Evolutionary conservation across 345 rosid species (phyloP), one percentile per base, ranked within the genome.

Genomic region (Chamaenerion angustifolium): DNA sequence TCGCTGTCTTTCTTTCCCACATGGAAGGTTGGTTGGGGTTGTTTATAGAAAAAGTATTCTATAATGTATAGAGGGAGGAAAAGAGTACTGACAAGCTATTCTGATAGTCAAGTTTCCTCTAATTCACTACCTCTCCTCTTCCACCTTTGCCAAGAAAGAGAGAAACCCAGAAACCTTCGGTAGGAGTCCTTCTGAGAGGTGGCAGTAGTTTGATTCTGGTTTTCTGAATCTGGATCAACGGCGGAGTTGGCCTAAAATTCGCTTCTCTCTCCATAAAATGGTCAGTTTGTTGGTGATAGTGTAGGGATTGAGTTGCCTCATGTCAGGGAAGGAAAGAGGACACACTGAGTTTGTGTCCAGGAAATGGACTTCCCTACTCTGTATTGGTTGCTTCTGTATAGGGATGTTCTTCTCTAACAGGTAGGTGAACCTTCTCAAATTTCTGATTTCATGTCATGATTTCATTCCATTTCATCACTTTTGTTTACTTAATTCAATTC

Each of bases 321-420:
- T 82, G 85, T 25, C 54, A 64, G 76, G 82, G 89, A 82, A 72
- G 83, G 68, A 62, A 54, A 74, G 71, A 70, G 82, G 25, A 21
- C 3, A 21, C 2, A 21, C 65, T 3, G 85, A 82, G 48, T 49
- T 71, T 68, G 80, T 82, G 48, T 76, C 98, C 1, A 81, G 60
- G 77, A 92, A 80, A 78, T 83, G 92, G 98, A 60, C 85, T 53
- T 56, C 81, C 40, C 59, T 87, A 61, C 73, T 92, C 66, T 92
- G 95, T 61, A 68, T 86, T 59, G 93, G 94, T 19, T 86, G 93
- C 75, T 83, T 90, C 71, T 86, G 92, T 64, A 82, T 81, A 4
- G 98, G 98, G 56, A 72, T 82, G 81, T 79, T 90, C 52, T 86
- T 90, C 73, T 83, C 95, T 46, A 82, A 72, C 64, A 70, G 85